Percentiles rank a stretch among this genome's conserved stretches.
Conservation (phyloP, 2,329 filamentous ascomycete species). For the Fusarium marasasianum region DNA sequence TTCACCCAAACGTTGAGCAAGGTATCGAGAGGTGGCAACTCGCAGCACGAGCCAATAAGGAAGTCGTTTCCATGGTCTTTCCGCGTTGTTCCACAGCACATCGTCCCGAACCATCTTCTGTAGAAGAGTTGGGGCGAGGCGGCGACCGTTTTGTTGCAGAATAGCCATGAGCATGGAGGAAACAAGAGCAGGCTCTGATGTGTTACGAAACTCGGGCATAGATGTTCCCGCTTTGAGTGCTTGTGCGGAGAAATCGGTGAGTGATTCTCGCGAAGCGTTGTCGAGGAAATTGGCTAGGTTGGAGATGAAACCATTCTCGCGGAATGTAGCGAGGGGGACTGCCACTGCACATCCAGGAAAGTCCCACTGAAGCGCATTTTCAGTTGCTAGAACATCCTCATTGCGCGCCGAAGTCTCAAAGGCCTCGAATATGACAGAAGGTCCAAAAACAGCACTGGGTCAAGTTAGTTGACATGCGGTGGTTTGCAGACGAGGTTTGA, state of each 20-base stretch:
- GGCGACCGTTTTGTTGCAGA: constrained; percentile 64
- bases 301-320: constrained; percentile 35
- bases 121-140: constrained; percentile 51
- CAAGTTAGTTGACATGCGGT: neutral
- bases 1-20: constrained; percentile 50
- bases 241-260: constrained; percentile 63
- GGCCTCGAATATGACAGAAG: constrained; percentile 57
- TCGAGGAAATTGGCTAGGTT: constrained; percentile 63
- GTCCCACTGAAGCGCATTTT: constrained; percentile 63
- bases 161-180: constrained; percentile 69
- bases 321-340: constrained; percentile 50
- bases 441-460: constrained; percentile 36
- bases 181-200: constrained; percentile 65
- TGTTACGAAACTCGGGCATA: constrained; percentile 66
- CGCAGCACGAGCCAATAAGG: constrained; percentile 71
- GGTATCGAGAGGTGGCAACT: constrained; percentile 64
- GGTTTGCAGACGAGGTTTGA: neutral
- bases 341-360: constrained; percentile 66
- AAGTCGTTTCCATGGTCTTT: constrained; percentile 69
- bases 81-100: constrained; percentile 59
- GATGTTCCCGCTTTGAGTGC: constrained; percentile 61
- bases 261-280: constrained; percentile 62
- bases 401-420: constrained; percentile 68
- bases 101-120: constrained; percentile 71
- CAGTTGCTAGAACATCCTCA: constrained; percentile 60